These are phyloP conservation scores for Xeromyces bisporus DNA, from an alignment of 495 filamentous ascomycete species.

Conservation along the genomic window DNA sequence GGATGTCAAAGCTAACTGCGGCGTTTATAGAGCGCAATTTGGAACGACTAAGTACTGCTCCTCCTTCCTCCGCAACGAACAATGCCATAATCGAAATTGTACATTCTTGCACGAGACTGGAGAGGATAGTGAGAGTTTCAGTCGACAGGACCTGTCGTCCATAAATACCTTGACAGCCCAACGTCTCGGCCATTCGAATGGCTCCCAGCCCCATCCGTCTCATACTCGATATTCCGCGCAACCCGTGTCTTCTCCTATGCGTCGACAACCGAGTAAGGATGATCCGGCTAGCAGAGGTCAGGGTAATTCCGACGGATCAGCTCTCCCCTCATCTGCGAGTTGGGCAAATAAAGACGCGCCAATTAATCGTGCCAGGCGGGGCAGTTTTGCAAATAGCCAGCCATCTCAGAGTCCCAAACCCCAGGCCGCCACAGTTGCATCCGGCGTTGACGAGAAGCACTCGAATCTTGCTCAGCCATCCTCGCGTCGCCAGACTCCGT, in stretches of 20 bases:
- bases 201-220: conserved; percentile 12
- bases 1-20: no score
- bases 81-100: conserved; percentile 83
- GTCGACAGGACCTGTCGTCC: conserved; percentile 86
- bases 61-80: conserved; percentile 83
- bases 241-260: conserved; percentile 52
- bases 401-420: conserved; percentile 67
- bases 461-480: conserved; percentile 10
- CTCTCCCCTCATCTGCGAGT: conserved; percentile 77
- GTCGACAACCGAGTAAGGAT: conserved; percentile 58
- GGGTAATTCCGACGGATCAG: conserved; percentile 53
- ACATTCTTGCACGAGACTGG: conserved; percentile 97
- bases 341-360: conserved; percentile 74
- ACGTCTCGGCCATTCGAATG: conserved; percentile 30
- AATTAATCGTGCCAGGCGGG: conserved; percentile 46
- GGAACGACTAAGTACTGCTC: conserved; percentile 99
- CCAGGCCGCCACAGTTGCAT: conserved; percentile 39
- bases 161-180: conserved; percentile 79
- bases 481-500: conserved; percentile 9
- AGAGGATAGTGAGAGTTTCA: conserved; percentile 93
- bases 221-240: conserved; percentile 3
- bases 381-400: conserved; percentile 62
- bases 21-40: conserved; percentile 57
- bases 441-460: conserved; percentile 25
- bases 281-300: conserved; percentile 41